These are phyloP conservation scores for Cladophialophora immunda DNA, from an alignment of 2,329 filamentous ascomycete genomes.

Conservation along the genomic window DNA sequence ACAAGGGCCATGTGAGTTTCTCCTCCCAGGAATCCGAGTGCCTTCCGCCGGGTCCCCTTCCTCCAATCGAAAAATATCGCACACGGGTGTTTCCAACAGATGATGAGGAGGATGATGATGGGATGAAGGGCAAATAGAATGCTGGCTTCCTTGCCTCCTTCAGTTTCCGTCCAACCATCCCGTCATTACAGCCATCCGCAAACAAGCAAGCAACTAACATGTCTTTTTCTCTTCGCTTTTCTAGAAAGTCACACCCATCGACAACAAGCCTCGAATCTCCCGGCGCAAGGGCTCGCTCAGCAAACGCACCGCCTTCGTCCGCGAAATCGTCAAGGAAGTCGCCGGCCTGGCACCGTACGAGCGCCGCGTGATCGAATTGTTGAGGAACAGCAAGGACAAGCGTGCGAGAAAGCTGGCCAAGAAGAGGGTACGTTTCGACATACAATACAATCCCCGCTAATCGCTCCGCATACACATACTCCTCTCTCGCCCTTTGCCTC, in stretches of 20 bases:
- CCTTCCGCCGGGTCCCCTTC: neutral
- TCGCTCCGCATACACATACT: constrained; percentile 6
- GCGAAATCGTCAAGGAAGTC: constrained; percentile 98
- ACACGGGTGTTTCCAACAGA: neutral
- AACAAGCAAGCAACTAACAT: constrained; percentile 20
- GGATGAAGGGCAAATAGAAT: neutral
- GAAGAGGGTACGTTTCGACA: constrained; percentile 51
- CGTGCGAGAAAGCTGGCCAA: constrained; percentile 43
- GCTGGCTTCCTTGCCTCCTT: neutral
- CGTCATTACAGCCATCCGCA: neutral
- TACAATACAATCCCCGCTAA: neutral
- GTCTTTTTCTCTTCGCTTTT: constrained; percentile 36
- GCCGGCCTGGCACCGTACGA: constrained; percentile 94
- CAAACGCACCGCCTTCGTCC: constrained; percentile 96
- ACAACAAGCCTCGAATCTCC: constrained; percentile 79
- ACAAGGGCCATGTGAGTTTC: constrained; percentile 70
- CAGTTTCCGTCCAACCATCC: neutral
- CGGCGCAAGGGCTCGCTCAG: constrained; percentile 94
- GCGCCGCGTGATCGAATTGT: constrained; percentile 97
- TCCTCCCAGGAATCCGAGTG: neutral
- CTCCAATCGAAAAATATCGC: neutral
- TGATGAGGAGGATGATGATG: neutral
- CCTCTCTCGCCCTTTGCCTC: neutral
- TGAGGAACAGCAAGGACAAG: constrained; percentile 94
- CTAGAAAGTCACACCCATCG: constrained; percentile 84